Base-by-base conservation (phyloP, 1,139 yeast genomes). In the Sugiyamaella neomexicana region DNA sequence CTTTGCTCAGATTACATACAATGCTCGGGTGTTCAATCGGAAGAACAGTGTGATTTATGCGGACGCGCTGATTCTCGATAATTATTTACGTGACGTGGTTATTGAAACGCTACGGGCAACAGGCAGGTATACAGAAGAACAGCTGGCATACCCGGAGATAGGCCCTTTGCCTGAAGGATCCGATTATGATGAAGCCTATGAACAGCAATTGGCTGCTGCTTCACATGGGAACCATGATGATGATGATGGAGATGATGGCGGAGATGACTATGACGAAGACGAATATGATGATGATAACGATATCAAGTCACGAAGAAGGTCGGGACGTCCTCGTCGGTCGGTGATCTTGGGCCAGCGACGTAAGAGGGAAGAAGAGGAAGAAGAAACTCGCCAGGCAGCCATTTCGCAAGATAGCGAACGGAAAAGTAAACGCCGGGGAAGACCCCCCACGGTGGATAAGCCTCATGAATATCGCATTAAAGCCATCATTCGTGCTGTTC, bases 401-500 rank as follows among this genome's bases (percentile, higher is more conserved):
- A 59, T 53, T 12, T 50, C 55, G 12, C 39, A 54, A 5, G 50
- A 50, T 39, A 53, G 54, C 5, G 74, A 73, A 20, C 87, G 82
- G 58, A 77, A 81, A 53, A 86, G 90, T 60, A 82, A 82, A 52
- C 84, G 89, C 69, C 79, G 98, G 66, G 97, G 97, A 42, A 81
- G 97, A 66, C 98, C 98, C 7, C 98, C 98, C 1, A 88, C 91
- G 53, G 95, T 91, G 55, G 98, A 91, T 70, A 84, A 87, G 64
- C 97, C 97, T 3, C 91, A 86, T 70, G 97, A 93, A 71, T 90
- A 89, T 63, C 79, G 97, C 60, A 90, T 91, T 68, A 91, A 91
- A 70, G 83, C 89, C 59, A 85, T 93, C 43, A 75, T 91, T 75
- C 84, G 95, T 67, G 85, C 83, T 49, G 77, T 93, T 65, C 87